These are phyloP conservation scores for Parsonsia alboflavescens DNA, from an alignment of 257 asterid genomes.

Conservation along the genomic window DNA sequence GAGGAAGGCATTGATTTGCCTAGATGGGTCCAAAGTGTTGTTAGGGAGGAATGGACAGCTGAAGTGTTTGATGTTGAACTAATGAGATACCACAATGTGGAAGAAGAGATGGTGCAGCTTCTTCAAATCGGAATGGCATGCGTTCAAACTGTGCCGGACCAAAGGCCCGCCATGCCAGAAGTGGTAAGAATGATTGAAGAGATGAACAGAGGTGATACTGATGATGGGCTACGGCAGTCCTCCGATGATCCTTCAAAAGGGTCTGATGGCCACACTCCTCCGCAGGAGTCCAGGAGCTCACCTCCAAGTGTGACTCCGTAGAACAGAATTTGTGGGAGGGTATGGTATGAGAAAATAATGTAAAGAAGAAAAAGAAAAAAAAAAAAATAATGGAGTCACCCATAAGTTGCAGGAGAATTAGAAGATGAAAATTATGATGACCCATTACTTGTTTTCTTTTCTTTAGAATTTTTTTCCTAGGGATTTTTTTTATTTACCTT, in stretches of 20 bases:
- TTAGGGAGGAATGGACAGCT: slow-evolving; percentile 97
- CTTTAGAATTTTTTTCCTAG: not conserved
- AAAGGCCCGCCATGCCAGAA: slow-evolving; percentile 68
- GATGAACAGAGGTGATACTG: slow-evolving; percentile 63
- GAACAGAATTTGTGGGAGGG: not conserved
- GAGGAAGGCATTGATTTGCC: slow-evolving; percentile 96
- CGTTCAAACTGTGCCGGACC: slow-evolving; percentile 73
- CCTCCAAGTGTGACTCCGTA: slow-evolving; percentile 62
- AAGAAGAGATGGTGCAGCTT: slow-evolving; percentile 98
- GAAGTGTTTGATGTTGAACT: slow-evolving; percentile 94
- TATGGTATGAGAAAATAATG: not conserved
- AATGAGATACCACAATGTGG: slow-evolving; percentile 86
- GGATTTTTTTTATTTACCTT: slow-evolving; percentile 6
- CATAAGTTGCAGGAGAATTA: slow-evolving; percentile 3
- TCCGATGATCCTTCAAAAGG: slow-evolving; percentile 75
- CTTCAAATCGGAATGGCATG: slow-evolving; percentile 96
- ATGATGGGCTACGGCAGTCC: slow-evolving; percentile 63
- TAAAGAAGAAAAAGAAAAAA: not conserved
- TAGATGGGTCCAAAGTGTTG: slow-evolving; percentile 96
- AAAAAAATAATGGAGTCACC: slow-evolving; percentile 3
- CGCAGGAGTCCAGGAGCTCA: slow-evolving; percentile 55
- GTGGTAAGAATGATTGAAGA: slow-evolving; percentile 85
- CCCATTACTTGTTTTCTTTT: slow-evolving; percentile 11
- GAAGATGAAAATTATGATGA: slow-evolving; percentile 17
- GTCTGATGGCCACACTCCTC: slow-evolving; percentile 78